Percentiles rank a stretch among this genome's conserved stretches.
phyloP scores from a whole-genome alignment of 805 yeast genomes.

The Kuraishia ogatae region DNA sequence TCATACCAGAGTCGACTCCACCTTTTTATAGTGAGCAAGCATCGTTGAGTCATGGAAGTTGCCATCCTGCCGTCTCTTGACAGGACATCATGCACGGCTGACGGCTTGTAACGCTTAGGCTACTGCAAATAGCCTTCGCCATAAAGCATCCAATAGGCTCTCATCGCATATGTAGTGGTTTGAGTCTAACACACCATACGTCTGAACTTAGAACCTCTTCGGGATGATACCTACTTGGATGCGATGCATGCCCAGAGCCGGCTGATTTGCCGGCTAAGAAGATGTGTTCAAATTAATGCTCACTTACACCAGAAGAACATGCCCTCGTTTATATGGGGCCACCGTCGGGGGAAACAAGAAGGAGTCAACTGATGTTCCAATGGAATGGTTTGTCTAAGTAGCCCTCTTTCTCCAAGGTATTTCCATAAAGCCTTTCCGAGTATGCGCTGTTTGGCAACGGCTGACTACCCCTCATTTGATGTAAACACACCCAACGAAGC shows the following conservation, averaged over 20 bases:
- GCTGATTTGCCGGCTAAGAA: neutral
- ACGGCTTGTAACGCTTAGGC: neutral
- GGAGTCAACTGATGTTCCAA: no score
- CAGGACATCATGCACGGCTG: neutral
- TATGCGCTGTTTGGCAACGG: neutral
- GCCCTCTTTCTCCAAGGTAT: neutral
- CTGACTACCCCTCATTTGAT: neutral
- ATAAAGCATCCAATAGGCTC: neutral
- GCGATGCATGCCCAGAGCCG: neutral
- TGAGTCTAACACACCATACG: neutral
- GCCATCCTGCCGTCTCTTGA: no score
- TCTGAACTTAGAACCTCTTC: neutral
- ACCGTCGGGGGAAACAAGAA: no score
- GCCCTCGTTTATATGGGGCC: no score
- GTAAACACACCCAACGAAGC: neutral
- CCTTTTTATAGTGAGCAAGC: neutral
- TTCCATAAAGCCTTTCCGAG: neutral
- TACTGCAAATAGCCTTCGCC: neutral
- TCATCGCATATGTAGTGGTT: neutral
- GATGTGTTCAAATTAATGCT: neutral
- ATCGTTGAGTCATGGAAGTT: no score
- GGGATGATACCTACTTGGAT: neutral
- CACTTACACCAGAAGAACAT: no score
- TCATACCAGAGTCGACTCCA: neutral
- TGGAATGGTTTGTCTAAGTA: no score